Evolutionary conservation across 2,329 filamentous ascomycete species (phyloP), one percentile per base, ranked within the genome.

Genomic region (Nakataea oryzae): DNA sequence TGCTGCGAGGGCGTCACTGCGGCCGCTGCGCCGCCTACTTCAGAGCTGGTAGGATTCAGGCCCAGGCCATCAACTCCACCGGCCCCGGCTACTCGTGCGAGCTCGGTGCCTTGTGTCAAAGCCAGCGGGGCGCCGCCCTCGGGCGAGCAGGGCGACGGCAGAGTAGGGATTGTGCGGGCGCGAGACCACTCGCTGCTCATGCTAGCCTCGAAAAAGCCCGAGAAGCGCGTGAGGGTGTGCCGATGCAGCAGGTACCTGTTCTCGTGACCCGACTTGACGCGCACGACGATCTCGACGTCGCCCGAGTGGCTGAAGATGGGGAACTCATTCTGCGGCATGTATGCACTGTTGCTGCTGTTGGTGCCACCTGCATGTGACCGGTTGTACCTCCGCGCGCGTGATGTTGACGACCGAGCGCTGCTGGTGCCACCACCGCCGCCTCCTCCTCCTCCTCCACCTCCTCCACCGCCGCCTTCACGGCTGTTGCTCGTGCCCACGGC

Each of bases 141-240:
- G 67, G 63, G 65, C 2, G 63, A 75, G 32, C 26, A 26, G 3
- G 74, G 73, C 11, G 70, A 67, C 57, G 73, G 71, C 41, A 71
- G 63, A 29, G 69, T 68, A 13, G 74, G 71, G 14, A 74, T 59
- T 30, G 63, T 64, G 58, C 72, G 74, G 8, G 76, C 74, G 64
- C 76, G 76, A 28, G 86, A 86, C 90, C 91, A 96, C 72, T 93
- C 87, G 63, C 88, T 86, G 69, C 86, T 91, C 57, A 88, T 92
- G 71, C 86, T 90, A 28, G 90, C 89, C 74, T 96, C 91, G 72
- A 97, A 97, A 78, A 96, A 97, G 21, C 91, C 92, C 7, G 92
- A 96, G 70, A 90, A 96, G 74, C 96, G 90, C 34, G 90, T 87
- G 67, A 97, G 78, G 54, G 93, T 96, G 70, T 97, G 83, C 64